A percentile compares a stretch with the other conserved stretches of the same genome.
phyloP scores from a whole-genome alignment of 2,329 filamentous ascomycete genomes.

The Coleophoma cylindrospora region DNA sequence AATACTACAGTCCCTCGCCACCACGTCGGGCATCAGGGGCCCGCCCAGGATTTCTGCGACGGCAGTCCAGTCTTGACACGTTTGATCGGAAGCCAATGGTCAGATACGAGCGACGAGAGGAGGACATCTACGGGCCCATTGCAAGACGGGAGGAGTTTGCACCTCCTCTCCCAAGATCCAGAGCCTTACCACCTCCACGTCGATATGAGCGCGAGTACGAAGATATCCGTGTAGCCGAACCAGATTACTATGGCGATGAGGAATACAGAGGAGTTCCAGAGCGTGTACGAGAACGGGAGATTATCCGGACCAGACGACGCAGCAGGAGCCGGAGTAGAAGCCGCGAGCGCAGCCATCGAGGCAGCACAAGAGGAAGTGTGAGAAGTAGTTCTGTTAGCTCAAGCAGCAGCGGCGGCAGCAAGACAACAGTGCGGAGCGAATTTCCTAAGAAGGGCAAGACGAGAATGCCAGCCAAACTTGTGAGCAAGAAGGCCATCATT shows the following conservation, averaged over 20 bases:
- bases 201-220: slow-evolving; percentile 56
- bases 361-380: slow-evolving; percentile 17
- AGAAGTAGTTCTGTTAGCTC: slow-evolving; percentile 36
- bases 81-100: slow-evolving; percentile 71
- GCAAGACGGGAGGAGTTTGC: slow-evolving; percentile 54
- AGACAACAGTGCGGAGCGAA: slow-evolving; percentile 48
- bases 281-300: slow-evolving; percentile 56
- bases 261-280: slow-evolving; percentile 61
- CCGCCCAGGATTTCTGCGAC: slow-evolving; percentile 65
- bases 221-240: slow-evolving; percentile 64
- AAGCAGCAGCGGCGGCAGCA: slow-evolving; percentile 32
- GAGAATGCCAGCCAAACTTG: slow-evolving; percentile 74
- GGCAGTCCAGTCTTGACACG: slow-evolving; percentile 86
- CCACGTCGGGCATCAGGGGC: slow-evolving; percentile 30
- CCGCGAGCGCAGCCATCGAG: slow-evolving; percentile 16
- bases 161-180: slow-evolving; percentile 64
- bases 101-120: slow-evolving; percentile 37
- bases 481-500: slow-evolving; percentile 74
- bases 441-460: slow-evolving; percentile 87
- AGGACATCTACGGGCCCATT: slow-evolving; percentile 49
- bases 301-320: slow-evolving; percentile 43
- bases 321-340: slow-evolving; percentile 28
- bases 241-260: slow-evolving; percentile 65
- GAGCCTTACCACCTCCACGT: slow-evolving; percentile 54
- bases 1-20: slow-evolving; percentile 18